Conservation (phyloP, 2,329 filamentous ascomycete genomes). For the Botrytis hyacinthi region DNA sequence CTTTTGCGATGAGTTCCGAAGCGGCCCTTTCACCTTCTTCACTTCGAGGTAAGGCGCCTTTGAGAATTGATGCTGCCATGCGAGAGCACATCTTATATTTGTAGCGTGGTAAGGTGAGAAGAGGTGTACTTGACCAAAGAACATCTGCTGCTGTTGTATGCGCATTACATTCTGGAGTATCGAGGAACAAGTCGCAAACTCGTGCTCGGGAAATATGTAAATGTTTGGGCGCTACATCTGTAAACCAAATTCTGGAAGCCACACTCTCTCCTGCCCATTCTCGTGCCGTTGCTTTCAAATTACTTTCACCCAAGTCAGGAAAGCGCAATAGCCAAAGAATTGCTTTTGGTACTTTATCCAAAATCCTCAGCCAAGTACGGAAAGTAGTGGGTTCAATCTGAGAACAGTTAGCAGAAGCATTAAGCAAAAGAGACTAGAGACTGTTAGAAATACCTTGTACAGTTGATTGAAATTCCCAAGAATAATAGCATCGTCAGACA, state of each 20-base stretch:
- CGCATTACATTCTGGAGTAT: constrained; percentile 97
- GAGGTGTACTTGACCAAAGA: constrained; percentile 90
- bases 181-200: constrained; percentile 90
- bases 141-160: constrained; percentile 97
- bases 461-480: constrained; percentile 98
- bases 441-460: constrained; percentile 71
- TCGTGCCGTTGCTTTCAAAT: constrained; percentile 75
- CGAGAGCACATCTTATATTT: constrained; percentile 98
- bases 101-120: constrained; percentile 87
- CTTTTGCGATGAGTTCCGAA: constrained; percentile 70
- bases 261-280: constrained; percentile 84
- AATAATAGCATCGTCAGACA: constrained; percentile 82
- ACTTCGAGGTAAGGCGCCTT: constrained; percentile 76
- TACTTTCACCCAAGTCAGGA: constrained; percentile 85
- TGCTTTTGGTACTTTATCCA: constrained; percentile 79
- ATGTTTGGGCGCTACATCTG: constrained; percentile 92
- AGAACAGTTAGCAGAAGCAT: constrained; percentile 9
- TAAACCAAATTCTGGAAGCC: constrained; percentile 85
- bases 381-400: constrained; percentile 97
- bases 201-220: constrained; percentile 90
- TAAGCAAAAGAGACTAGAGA: neutral
- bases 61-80: constrained; percentile 94
- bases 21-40: constrained; percentile 66
- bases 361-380: constrained; percentile 89
- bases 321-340: constrained; percentile 96